Percentiles rank a stretch among this genome's conserved stretches.
These are phyloP conservation scores for Hanseniaspora guilliermondii DNA, from an alignment of 805 yeast genomes.

Conservation along the genomic window DNA sequence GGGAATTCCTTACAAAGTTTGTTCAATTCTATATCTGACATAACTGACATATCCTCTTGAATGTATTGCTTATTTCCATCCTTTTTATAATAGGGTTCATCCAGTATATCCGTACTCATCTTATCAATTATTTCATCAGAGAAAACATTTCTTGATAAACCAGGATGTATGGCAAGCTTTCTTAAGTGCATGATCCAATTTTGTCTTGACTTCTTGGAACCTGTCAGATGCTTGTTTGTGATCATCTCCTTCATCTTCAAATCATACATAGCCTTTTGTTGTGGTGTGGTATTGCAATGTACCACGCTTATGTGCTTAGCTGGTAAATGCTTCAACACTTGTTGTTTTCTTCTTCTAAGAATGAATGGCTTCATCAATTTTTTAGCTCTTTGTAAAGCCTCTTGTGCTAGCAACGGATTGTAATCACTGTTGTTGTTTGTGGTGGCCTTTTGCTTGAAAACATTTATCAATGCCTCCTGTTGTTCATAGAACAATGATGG, in stretches of 20 bases:
- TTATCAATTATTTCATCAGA: slow-evolving; percentile 39
- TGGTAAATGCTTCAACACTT: slow-evolving; percentile 83
- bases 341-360: slow-evolving; percentile 78
- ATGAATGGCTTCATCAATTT: slow-evolving; percentile 98
- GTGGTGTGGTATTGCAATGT: slow-evolving; percentile 48
- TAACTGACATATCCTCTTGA: slow-evolving; percentile 85
- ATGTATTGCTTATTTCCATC: slow-evolving; percentile 70
- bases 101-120: slow-evolving; percentile 72
- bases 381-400: slow-evolving; percentile 85
- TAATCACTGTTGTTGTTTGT: slow-evolving; percentile 46
- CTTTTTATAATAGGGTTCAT: slow-evolving; percentile 57
- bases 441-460: slow-evolving; percentile 78
- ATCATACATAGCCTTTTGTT: slow-evolving; percentile 49
- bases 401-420: slow-evolving; percentile 76
- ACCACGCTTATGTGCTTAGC: slow-evolving; percentile 52
- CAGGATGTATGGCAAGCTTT: slow-evolving; percentile 87
- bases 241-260: slow-evolving; percentile 29
- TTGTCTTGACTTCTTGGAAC: slow-evolving; percentile 25
- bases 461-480: slow-evolving; percentile 64
- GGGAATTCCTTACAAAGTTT: slow-evolving; percentile 63
- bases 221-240: slow-evolving; percentile 20
- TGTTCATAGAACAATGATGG: slow-evolving; percentile 73
- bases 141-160: slow-evolving; percentile 60
- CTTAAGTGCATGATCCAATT: slow-evolving; percentile 80
- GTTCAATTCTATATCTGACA: slow-evolving; percentile 85